These are phyloP conservation scores for Ceratocystis eucalypticola DNA, from an alignment of 2,329 filamentous ascomycete genomes.

Conservation along the genomic window DNA sequence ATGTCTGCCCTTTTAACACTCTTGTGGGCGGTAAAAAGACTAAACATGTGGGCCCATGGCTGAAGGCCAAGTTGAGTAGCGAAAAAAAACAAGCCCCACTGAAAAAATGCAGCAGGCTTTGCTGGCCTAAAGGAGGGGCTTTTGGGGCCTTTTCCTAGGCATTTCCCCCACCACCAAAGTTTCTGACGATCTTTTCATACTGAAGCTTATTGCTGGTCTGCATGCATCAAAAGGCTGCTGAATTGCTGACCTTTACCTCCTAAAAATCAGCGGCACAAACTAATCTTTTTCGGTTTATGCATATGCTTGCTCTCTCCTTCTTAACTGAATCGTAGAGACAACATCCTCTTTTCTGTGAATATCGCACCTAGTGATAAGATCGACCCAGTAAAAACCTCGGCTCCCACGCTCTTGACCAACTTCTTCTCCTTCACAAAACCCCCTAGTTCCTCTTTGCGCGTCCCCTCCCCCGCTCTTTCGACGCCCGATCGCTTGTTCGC, in stretches of 20 bases:
- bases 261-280: not conserved
- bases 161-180: not conserved
- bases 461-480: not conserved
- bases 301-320: conserved; percentile 5
- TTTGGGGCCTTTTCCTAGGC: not conserved
- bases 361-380: not conserved
- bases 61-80: not conserved
- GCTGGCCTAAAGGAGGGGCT: not conserved
- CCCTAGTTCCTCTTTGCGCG: not conserved
- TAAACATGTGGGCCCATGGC: no score
- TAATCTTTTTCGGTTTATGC: not conserved
- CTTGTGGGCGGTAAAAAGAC: not conserved
- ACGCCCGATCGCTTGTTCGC: not conserved
- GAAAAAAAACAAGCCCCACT: conserved; percentile 5
- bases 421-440: not conserved
- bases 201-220: not conserved
- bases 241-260: not conserved
- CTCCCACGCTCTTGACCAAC: conserved; percentile 1
- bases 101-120: conserved; percentile 3
- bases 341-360: not conserved
- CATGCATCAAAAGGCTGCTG: not conserved
- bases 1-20: not conserved
- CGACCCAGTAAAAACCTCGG: not conserved
- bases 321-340: conserved; percentile 7
- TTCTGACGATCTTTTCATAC: not conserved